Conservation (phyloP, 371 early-diverging fungal species). For the Apophysomyces variabilis region DNA sequence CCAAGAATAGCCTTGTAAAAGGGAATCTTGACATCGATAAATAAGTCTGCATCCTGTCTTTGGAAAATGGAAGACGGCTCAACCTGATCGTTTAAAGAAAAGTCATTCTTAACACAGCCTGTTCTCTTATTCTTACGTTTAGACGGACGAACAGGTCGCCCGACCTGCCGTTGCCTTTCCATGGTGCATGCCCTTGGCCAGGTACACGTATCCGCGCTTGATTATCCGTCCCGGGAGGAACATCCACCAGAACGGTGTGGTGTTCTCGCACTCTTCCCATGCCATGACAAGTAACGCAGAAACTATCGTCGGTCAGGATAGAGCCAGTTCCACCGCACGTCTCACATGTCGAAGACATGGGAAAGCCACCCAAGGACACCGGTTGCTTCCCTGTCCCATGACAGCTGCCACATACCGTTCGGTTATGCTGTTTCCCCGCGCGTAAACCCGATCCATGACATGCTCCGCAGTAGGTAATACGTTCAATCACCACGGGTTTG, state of each 20-base stretch:
- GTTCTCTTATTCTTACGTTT: constrained; percentile 43
- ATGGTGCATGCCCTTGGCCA: constrained; percentile 81
- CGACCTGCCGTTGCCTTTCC: constrained; percentile 66
- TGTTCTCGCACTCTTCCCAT: constrained; percentile 73
- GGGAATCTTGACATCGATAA: constrained; percentile 74
- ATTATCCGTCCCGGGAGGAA: constrained; percentile 76
- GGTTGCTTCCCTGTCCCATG: constrained; percentile 81
- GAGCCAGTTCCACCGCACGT: constrained; percentile 83
- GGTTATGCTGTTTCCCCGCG: constrained; percentile 53
- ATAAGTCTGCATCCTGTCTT: constrained; percentile 81
- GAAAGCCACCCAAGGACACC: constrained; percentile 74
- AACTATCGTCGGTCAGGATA: constrained; percentile 56
- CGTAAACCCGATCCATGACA: constrained; percentile 85
- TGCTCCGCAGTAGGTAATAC: constrained; percentile 69
- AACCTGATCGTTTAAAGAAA: constrained; percentile 21
- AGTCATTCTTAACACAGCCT: neutral
- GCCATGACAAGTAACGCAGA: constrained; percentile 81
- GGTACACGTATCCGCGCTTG: constrained; percentile 64
- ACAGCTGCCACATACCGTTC: constrained; percentile 71
- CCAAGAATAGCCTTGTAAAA: constrained; percentile 87
- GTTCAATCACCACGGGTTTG: constrained; percentile 62
- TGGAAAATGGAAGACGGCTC: constrained; percentile 72
- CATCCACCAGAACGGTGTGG: constrained; percentile 68
- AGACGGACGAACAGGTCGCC: constrained; percentile 85
- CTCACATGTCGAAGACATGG: constrained; percentile 77